phyloP scores from a whole-genome alignment of 345 rosid species.

The Aegle marmelos region DNA sequence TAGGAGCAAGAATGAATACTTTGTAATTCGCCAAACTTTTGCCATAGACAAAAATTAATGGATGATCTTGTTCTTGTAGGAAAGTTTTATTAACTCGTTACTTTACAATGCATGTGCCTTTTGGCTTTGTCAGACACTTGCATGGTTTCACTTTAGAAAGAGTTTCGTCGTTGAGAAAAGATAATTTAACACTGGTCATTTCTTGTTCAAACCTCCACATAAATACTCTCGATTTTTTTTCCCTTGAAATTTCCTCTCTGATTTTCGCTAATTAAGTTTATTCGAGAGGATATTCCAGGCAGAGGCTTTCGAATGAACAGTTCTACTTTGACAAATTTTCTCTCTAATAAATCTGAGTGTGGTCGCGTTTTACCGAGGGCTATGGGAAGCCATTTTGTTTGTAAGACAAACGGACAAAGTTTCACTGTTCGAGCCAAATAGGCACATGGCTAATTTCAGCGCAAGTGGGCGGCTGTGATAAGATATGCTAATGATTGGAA shows the following conservation, averaged over 20 bases:
- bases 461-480: not conserved
- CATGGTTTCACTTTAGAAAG: not conserved
- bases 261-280: too few relatives aligned
- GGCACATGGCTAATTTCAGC: not conserved
- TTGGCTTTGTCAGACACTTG: not conserved
- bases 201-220: not conserved
- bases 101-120: not conserved
- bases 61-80: conserved; percentile 1
- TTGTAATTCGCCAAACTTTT: not conserved
- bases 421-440: not conserved
- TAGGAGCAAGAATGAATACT: not conserved
- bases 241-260: not conserved
- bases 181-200: not conserved
- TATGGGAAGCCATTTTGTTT: not conserved
- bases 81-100: not conserved
- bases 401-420: not conserved
- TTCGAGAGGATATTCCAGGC: not conserved
- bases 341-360: not conserved
- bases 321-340: not conserved
- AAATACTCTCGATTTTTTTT: not conserved
- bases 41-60: not conserved
- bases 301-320: not conserved
- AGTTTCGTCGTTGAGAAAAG: not conserved
- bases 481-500: not conserved
- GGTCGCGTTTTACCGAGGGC: not conserved